phyloP scores from a whole-genome alignment of 495 filamentous ascomycete species.

The Podospora pseudoanserina region DNA sequence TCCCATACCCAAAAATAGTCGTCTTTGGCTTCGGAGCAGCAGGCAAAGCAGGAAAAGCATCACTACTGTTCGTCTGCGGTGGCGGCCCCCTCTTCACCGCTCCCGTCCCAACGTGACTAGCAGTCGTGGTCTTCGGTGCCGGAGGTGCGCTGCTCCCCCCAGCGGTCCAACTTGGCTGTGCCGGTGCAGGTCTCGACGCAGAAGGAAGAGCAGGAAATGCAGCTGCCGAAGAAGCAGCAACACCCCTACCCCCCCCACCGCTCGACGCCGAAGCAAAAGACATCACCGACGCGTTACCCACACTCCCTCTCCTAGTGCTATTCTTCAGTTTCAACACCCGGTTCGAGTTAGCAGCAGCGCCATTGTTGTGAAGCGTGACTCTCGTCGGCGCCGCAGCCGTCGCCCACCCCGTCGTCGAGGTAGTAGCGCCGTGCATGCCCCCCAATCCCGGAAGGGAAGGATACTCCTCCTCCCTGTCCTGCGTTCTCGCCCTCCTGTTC shows the following conservation, averaged over 20 bases:
- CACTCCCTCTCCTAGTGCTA: slow-evolving; percentile 39
- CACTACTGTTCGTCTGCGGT: slow-evolving; percentile 28
- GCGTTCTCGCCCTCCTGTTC: slow-evolving; percentile 84
- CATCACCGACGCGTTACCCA: slow-evolving; percentile 18
- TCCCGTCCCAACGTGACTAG: slow-evolving; percentile 13
- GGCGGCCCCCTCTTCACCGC: slow-evolving; percentile 3
- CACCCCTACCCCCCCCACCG: slow-evolving; percentile 27
- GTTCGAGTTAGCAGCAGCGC: slow-evolving; percentile 37
- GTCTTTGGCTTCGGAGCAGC: slow-evolving; percentile 72
- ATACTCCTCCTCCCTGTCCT: slow-evolving; percentile 72
- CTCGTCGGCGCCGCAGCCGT: slow-evolving; percentile 45
- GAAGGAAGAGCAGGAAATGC: slow-evolving; percentile 35
- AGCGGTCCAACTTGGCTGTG: slow-evolving; percentile 29
- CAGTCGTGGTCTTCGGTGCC: not conserved
- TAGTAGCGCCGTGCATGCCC: slow-evolving; percentile 52
- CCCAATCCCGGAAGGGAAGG: slow-evolving; percentile 75
- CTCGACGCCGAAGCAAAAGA: slow-evolving; percentile 46
- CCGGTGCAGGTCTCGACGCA: not conserved
- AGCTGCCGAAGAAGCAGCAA: slow-evolving; percentile 30
- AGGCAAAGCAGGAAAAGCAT: slow-evolving; percentile 81
- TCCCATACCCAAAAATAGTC: slow-evolving; percentile 74
- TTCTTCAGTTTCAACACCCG: slow-evolving; percentile 49
- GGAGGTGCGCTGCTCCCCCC: slow-evolving; percentile 29
- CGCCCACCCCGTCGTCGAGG: slow-evolving; percentile 49
- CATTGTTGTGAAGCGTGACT: slow-evolving; percentile 17